Base-by-base conservation (phyloP, 176 grass and related monocot species). In the Tillandsia fasciculata region DNA sequence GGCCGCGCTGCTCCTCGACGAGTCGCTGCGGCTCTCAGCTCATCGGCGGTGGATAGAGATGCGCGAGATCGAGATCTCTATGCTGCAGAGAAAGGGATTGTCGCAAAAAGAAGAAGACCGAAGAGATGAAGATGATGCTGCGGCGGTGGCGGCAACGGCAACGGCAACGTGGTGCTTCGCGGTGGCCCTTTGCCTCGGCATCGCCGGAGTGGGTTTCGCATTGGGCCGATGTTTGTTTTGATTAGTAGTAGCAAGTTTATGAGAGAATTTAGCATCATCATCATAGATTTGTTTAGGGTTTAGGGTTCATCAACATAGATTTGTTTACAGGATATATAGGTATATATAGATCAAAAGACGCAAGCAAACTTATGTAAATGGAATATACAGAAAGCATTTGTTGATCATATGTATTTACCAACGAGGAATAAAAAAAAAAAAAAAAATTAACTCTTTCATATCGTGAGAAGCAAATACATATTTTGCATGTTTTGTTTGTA, bases 1-100 rank as follows among this genome's bases (percentile, higher is more conserved):
- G 29, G 78, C 77, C 50, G 69, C 66, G 24, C 72, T 93, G 75
- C 76, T 99, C 50, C 68, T 99, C 50, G 79, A 86, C 12, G 89
- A 99, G 27, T 77, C 94, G 1, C 58, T 93, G 6, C 76, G 75
- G 77, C 77, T 99, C 2, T 93, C 94, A 10, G 86, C 94, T 72
- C 90, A 99, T 69, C 75, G 82, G 77, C 86, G 79, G 18, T 99
- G 94, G 89, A 82, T 85, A 20, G 82, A 72, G 86, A 80, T 93
- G 75, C 89, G 93, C 13, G 94, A 99, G 77, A 81, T 75, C 9
- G 94, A 99, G 89, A 87, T 89, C 20, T 83, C 74, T 29, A 48
- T 70, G 52, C 86, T 92, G 49, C 66, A 27, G 70, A 79, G 69
- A 9, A 73, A 68, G 68, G 23, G 17, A 57, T 17, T 50, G 18